A percentile compares a stretch with the other conserved stretches of the same genome.
phyloP scores from a whole-genome alignment of 208 protist species.

The Phytomonas sp. region DNA sequence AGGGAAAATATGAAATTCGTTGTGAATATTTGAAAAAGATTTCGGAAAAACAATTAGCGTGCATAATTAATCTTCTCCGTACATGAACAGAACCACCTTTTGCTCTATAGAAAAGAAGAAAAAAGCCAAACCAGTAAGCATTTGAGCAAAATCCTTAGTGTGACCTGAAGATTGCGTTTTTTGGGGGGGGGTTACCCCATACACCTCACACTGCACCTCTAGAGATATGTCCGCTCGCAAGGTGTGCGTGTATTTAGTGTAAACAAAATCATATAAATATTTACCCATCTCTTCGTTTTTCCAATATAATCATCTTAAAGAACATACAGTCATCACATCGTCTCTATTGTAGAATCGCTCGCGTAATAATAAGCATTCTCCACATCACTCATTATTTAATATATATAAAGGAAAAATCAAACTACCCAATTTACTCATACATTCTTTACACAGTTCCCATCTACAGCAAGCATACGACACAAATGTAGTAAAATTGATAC shows the following conservation, averaged over 20 bases:
- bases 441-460: not conserved
- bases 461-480: not conserved
- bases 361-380: not conserved
- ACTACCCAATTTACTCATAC: not conserved
- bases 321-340: not conserved
- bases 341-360: not conserved
- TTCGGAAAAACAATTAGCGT: not conserved
- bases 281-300: not conserved
- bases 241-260: not conserved
- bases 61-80: not conserved
- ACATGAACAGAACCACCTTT: not conserved
- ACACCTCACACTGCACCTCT: not conserved
- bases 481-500: slow-evolving; percentile 8
- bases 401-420: not conserved
- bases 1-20: not conserved
- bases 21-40: not conserved
- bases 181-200: not conserved
- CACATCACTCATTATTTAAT: not conserved
- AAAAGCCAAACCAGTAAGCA: not conserved
- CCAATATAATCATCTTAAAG: not conserved
- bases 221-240: not conserved
- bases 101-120: not conserved
- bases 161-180: not conserved
- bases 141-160: not conserved
- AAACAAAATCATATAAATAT: not conserved